Evolutionary conservation across 2,329 filamentous ascomycete species (phyloP).

Genomic region (Teratosphaeria pseudoeucalypti): DNA sequence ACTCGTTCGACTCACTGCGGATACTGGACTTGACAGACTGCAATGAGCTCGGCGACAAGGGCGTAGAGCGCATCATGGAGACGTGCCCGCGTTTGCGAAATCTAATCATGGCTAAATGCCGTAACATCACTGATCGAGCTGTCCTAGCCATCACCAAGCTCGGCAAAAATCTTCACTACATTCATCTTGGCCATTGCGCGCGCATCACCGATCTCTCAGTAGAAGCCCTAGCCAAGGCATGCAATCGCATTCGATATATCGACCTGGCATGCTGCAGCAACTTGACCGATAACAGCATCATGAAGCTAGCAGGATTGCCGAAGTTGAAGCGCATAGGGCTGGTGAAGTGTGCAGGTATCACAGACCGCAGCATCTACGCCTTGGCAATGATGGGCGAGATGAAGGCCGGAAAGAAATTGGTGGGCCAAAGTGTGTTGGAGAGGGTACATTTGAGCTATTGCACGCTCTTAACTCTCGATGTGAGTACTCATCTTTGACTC

Average conservation of each 20-base stretch:
- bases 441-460: conserved; percentile 96
- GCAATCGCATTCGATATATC: conserved; percentile 93
- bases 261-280: conserved; percentile 90
- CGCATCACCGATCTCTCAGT: conserved; percentile 87
- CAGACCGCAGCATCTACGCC: conserved; percentile 77
- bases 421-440: conserved; percentile 63
- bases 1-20: conserved; percentile 68
- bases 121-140: conserved; percentile 79
- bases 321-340: conserved; percentile 91
- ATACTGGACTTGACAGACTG: conserved; percentile 93
- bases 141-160: conserved; percentile 79
- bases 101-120: conserved; percentile 87
- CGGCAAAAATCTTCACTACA: conserved; percentile 92
- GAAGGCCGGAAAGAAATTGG: conserved; percentile 31
- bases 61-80: conserved; percentile 78
- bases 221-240: conserved; percentile 68
- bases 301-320: conserved; percentile 71
- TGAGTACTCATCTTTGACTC: conserved; percentile 35
- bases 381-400: conserved; percentile 45
- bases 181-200: conserved; percentile 87
- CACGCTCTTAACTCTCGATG: conserved; percentile 68
- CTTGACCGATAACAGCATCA: conserved; percentile 79
- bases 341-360: conserved; percentile 87
- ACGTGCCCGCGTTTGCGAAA: conserved; percentile 83
- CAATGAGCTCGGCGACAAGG: conserved; percentile 69